These are phyloP conservation scores for Hypoxylon sp. DNA, from an alignment of 2,329 filamentous ascomycete species.

Conservation along the genomic window DNA sequence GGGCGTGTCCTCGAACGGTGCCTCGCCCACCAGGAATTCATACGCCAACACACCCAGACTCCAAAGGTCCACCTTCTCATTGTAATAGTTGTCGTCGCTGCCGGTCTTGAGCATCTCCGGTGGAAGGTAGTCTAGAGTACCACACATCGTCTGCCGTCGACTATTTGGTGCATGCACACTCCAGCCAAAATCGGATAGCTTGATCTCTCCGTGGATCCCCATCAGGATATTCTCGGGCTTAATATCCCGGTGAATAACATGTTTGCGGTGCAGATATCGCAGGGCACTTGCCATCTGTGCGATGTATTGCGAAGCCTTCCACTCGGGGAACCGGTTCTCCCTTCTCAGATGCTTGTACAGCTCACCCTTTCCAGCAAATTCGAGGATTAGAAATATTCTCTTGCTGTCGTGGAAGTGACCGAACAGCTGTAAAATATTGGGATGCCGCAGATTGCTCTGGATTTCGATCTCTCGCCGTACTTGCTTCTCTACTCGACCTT, in stretches of 20 bases:
- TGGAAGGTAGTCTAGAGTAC: slow-evolving; percentile 95
- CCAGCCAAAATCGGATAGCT: slow-evolving; percentile 99
- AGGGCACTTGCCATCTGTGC: slow-evolving; percentile 92
- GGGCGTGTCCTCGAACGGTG: slow-evolving; percentile 95
- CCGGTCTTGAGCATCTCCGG: slow-evolving; percentile 96
- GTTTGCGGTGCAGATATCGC: slow-evolving; percentile 93
- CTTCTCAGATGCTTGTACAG: slow-evolving; percentile 88
- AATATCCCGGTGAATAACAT: slow-evolving; percentile 97
- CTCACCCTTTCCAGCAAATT: slow-evolving; percentile 88
- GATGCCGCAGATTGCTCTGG: slow-evolving; percentile 87
- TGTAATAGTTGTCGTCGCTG: slow-evolving; percentile 87
- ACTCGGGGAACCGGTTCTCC: slow-evolving; percentile 85
- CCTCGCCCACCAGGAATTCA: slow-evolving; percentile 95
- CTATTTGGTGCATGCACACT: slow-evolving; percentile 97
- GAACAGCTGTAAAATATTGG: slow-evolving; percentile 86
- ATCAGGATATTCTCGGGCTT: slow-evolving; percentile 98
- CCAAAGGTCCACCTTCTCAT: slow-evolving; percentile 97
- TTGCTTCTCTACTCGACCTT: slow-evolving; percentile 86
- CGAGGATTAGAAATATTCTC: slow-evolving; percentile 87
- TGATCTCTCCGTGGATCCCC: slow-evolving; percentile 97
- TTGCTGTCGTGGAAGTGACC: slow-evolving; percentile 93
- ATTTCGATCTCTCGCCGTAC: slow-evolving; percentile 91
- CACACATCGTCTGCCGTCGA: slow-evolving; percentile 93
- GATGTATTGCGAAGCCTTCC: slow-evolving; percentile 88
- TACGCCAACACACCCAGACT: slow-evolving; percentile 95